A percentile compares a stretch with the other conserved stretches of the same genome.
These are phyloP conservation scores for Cladosporium sp. DNA, from an alignment of 2,329 filamentous ascomycete species.

Conservation along the genomic window DNA sequence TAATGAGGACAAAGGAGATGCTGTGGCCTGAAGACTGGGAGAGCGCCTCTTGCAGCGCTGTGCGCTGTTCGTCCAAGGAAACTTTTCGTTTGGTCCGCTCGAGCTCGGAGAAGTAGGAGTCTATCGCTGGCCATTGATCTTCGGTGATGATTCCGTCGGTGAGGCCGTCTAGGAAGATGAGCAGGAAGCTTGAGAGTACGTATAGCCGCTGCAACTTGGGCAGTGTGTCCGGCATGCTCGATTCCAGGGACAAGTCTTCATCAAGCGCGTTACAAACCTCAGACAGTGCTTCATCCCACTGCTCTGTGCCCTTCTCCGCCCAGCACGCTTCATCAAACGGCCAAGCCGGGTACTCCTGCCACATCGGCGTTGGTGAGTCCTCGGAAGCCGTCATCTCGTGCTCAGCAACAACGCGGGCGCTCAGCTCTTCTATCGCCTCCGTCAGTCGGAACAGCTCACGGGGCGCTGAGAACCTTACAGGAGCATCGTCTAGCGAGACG, in stretches of 20 bases:
- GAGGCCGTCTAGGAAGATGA: conserved; percentile 70
- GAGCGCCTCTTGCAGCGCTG: conserved; percentile 68
- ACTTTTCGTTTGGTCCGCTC: conserved; percentile 44
- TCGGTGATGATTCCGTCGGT: conserved; percentile 74
- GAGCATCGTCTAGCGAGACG: conserved; percentile 31
- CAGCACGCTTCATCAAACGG: conserved; percentile 54
- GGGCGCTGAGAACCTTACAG: conserved; percentile 73
- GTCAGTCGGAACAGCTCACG: conserved; percentile 87
- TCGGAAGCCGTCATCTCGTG: conserved; percentile 52
- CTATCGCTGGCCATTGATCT: conserved; percentile 66
- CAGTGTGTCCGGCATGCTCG: conserved; percentile 60
- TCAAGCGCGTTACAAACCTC: conserved; percentile 65
- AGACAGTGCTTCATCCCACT: conserved; percentile 42
- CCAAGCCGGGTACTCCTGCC: conserved; percentile 54
- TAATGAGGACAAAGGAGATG: conserved; percentile 84
- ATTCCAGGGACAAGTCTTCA: conserved; percentile 57
- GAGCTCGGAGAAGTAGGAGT: conserved; percentile 50
- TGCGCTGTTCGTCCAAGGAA: conserved; percentile 53
- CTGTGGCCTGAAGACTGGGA: conserved; percentile 71
- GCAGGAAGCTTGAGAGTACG: conserved; percentile 64
- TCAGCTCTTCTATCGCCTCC: conserved; percentile 65
- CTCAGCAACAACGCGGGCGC: conserved; percentile 56
- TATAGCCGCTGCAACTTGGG: conserved; percentile 68
- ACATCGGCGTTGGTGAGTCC: conserved; percentile 40
- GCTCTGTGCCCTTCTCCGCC: conserved; percentile 35